A percentile compares a stretch with the other conserved stretches of the same genome.
phyloP scores from a whole-genome alignment of 2,329 filamentous ascomycete species.

The Venturiaceae sp. region DNA sequence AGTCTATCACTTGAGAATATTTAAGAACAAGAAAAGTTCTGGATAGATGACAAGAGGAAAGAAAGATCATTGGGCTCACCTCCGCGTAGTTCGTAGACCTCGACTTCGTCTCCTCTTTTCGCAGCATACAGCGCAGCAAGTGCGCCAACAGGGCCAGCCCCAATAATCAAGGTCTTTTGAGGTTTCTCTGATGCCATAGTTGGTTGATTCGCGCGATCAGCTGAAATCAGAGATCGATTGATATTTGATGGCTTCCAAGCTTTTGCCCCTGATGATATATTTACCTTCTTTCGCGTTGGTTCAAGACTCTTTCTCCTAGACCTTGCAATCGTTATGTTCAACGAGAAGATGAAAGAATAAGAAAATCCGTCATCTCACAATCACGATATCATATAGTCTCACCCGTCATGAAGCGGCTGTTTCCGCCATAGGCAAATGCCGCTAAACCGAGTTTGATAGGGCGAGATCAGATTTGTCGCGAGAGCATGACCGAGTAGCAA shows the following conservation, averaged over 20 bases:
- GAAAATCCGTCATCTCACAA: not conserved
- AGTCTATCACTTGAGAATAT: too few species aligned
- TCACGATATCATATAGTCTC: too few species aligned
- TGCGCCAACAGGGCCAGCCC: conserved; percentile 87
- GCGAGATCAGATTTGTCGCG: not conserved
- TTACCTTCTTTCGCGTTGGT: not conserved
- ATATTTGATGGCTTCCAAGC: not conserved
- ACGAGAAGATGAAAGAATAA: not conserved
- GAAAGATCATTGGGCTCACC: conserved; percentile 48
- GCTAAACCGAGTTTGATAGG: not conserved
- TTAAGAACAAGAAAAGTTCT: not conserved
- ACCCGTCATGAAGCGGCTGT: not conserved
- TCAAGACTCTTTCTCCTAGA: not conserved
- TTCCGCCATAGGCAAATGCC: not conserved
- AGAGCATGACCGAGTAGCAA: too few species aligned
- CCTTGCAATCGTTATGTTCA: not conserved
- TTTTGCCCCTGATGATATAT: not conserved
- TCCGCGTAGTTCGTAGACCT: conserved; percentile 85
- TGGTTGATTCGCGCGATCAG: not conserved
- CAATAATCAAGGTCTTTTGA: conserved; percentile 72
- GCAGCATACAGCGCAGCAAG: conserved; percentile 90
- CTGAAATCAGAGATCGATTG: not conserved
- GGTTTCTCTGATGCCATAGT: not conserved
- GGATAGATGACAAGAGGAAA: conserved; percentile 8
- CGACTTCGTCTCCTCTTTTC: conserved; percentile 75